phyloP scores from a whole-genome alignment of 2,329 filamentous ascomycete genomes.

The Tolypocladium tropicale region DNA sequence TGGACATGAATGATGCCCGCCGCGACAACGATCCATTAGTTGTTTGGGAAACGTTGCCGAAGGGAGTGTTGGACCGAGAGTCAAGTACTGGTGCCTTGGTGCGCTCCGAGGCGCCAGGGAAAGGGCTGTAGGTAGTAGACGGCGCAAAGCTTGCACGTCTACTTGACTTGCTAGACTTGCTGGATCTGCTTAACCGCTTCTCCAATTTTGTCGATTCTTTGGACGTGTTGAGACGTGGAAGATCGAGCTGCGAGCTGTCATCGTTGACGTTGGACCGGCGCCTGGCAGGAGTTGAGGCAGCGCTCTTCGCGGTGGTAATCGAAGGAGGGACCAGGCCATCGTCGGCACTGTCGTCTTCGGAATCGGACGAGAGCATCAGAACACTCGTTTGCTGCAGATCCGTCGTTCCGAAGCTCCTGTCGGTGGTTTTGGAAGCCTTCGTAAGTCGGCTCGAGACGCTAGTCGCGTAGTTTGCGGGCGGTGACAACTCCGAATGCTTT shows the following conservation, averaged over 20 bases:
- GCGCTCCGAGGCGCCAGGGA: slow-evolving; percentile 16
- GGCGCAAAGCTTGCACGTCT: slow-evolving; percentile 30
- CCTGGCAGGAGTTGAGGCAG: neutral
- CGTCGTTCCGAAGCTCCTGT: slow-evolving; percentile 34
- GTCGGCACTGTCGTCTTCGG: slow-evolving; percentile 32
- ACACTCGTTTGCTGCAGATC: slow-evolving; percentile 46
- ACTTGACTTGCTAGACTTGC: slow-evolving; percentile 19
- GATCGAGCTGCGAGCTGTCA: slow-evolving; percentile 2
- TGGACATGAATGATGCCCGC: slow-evolving; percentile 24
- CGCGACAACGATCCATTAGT: slow-evolving; percentile 14
- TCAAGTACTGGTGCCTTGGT: slow-evolving; percentile 5
- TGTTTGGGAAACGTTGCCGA: slow-evolving; percentile 13
- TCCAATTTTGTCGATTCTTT: slow-evolving; percentile 6
- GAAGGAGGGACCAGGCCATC: slow-evolving; percentile 7
- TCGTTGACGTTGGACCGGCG: neutral
- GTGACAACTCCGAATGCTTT: slow-evolving; percentile 15
- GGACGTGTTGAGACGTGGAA: slow-evolving; percentile 5
- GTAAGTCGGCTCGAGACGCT: slow-evolving; percentile 48
- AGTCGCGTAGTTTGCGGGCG: slow-evolving; percentile 29
- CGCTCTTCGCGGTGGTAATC: slow-evolving; percentile 1
- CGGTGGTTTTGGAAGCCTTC: slow-evolving; percentile 37
- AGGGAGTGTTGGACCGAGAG: slow-evolving; percentile 13
- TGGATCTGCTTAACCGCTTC: neutral
- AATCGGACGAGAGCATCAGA: slow-evolving; percentile 47
- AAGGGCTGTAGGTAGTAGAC: slow-evolving; percentile 31